phyloP scores from a whole-genome alignment of 2,329 filamentous ascomycete genomes.

The Sclerotiophoma versabilis region DNA sequence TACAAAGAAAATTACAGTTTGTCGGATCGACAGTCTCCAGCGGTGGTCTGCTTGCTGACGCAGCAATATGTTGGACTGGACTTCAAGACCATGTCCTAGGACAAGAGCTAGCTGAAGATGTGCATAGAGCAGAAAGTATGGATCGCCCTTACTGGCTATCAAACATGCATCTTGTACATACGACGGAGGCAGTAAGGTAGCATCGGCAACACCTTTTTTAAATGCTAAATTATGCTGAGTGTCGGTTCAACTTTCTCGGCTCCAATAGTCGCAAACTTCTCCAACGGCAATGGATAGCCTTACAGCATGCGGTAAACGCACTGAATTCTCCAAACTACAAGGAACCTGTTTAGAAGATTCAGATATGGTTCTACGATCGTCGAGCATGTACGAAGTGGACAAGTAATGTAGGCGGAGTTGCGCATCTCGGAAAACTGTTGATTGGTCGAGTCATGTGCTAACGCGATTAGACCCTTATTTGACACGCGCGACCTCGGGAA shows the following conservation, averaged over 20 bases:
- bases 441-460: constrained; percentile 31
- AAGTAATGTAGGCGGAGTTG: background rate
- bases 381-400: too few relatives aligned
- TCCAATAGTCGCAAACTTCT: too few relatives aligned
- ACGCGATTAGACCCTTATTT: constrained; percentile 25
- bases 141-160: background rate
- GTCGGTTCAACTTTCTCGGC: too few relatives aligned
- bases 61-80: background rate
- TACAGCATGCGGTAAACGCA: too few relatives aligned
- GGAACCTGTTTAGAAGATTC: too few relatives aligned
- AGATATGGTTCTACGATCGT: too few relatives aligned
- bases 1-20: background rate
- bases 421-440: background rate
- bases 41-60: constrained; percentile 2
- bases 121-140: background rate
- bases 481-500: constrained; percentile 5
- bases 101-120: background rate
- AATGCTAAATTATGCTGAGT: too few relatives aligned
- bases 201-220: too few relatives aligned
- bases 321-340: too few relatives aligned
- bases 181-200: background rate
- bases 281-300: too few relatives aligned
- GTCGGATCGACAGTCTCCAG: background rate
- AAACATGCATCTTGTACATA: background rate
- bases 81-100: constrained; percentile 7